These are phyloP conservation scores for Selenicereus undatus DNA, from an alignment of 148 eudicot genomes.

Conservation along the genomic window DNA sequence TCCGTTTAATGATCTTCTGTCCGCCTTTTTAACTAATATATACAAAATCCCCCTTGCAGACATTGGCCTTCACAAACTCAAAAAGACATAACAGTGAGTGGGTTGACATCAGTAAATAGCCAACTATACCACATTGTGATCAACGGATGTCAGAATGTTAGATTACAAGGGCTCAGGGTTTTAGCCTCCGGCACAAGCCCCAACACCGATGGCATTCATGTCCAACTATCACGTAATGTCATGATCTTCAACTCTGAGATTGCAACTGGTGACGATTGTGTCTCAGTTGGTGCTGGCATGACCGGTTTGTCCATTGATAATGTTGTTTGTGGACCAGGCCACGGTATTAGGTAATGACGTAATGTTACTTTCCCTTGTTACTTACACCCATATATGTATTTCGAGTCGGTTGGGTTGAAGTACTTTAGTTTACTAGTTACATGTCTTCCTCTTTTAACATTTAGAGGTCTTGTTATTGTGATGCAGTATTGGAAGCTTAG, in stretches of 20 bases:
- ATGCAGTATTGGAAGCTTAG: slow-evolving; percentile 63
- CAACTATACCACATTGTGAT: slow-evolving; percentile 46
- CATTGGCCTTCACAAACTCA: slow-evolving; percentile 36
- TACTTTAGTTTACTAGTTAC: too few relatives aligned
- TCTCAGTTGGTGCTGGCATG: slow-evolving; percentile 49
- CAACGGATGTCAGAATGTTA: slow-evolving; percentile 41
- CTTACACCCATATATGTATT: background rate
- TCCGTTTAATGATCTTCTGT: too few relatives aligned
- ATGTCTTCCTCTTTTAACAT: too few relatives aligned
- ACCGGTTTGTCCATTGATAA: slow-evolving; percentile 39
- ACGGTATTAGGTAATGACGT: slow-evolving; percentile 62
- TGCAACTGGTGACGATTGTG: slow-evolving; percentile 54
- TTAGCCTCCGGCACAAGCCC: slow-evolving; percentile 38
- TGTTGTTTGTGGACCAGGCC: slow-evolving; percentile 55
- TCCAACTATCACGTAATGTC: slow-evolving; percentile 38
- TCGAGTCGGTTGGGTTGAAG: too few relatives aligned
- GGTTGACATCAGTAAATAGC: slow-evolving; percentile 41
- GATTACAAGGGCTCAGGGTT: slow-evolving; percentile 28
- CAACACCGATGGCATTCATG: slow-evolving; percentile 58
- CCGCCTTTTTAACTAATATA: too few relatives aligned
- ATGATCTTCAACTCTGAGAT: slow-evolving; percentile 36
- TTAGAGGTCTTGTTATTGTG: too few relatives aligned
- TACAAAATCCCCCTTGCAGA: slow-evolving; percentile 16
- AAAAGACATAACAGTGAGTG: slow-evolving; percentile 37
- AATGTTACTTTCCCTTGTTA: background rate